Base-by-base conservation (phyloP, 2,329 filamentous ascomycete species). In the Rhinocladiella mackenziei region DNA sequence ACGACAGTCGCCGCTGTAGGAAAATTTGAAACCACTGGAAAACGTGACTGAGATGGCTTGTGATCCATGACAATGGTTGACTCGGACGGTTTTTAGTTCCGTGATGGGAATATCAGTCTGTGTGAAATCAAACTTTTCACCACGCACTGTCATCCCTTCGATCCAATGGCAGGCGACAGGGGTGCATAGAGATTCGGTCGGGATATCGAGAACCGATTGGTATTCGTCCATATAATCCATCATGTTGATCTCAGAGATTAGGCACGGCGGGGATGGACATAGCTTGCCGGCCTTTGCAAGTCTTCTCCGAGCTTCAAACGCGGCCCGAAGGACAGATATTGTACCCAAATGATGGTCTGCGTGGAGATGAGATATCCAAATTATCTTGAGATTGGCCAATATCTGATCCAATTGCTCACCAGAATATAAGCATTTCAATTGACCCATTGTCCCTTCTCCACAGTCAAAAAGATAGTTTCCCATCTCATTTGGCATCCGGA, bases 341-440 rank as follows among this genome's bases (percentile, higher is more conserved):
- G 81, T 86, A 19, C 92, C 92, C 14, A 98, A 76, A 61, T 97
- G 92, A 66, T 98, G 92, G 67, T 98, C 92, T 3, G 92, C 92
- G 65, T 98, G 92, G 51, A 94, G 72, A 67, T 98, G 92, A 64
- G 87, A 94, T 66, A 98, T 92, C 80, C 88, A 94, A 51, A 98
- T 83, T 55, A 81, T 78, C 41, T 82, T 83, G 31, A 98, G 72
- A 51, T 94, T 81, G 47, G 72, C 75, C n/a, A 98, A 70, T 9
- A 95, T 74, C n/a, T 81, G 73, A 19, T 71, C 71, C 3, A 91
- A 70, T 53, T 86, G 76, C 3, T 80, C 73, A 0, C 73, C 69
- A 4, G 76, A 74, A 58, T 85, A 91, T 0, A 86, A 73, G 38
- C 92, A 84, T 45, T 79, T 80, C 28, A 98, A 70, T 62, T 96